Conservation (phyloP, 2,329 filamentous ascomycete species). For the Coniella lustricola region DNA sequence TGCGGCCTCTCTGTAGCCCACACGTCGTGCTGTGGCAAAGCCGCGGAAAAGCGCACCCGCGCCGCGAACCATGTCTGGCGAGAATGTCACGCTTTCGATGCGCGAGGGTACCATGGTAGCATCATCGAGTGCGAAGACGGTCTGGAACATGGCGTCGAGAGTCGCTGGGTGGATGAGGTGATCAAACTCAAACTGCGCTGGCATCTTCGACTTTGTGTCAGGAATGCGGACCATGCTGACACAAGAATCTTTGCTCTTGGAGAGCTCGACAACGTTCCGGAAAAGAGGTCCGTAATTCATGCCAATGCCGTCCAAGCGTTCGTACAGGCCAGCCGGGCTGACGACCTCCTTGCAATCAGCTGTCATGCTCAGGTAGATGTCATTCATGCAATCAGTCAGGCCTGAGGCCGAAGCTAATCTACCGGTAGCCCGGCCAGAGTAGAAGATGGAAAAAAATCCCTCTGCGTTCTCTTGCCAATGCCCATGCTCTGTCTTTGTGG, state of each 20-base stretch:
- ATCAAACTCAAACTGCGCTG: slow-evolving; percentile 43
- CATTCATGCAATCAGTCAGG: slow-evolving; percentile 16
- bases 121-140: slow-evolving; percentile 37
- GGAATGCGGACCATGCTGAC: slow-evolving; percentile 35
- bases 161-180: slow-evolving; percentile 53
- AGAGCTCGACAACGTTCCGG: slow-evolving; percentile 35
- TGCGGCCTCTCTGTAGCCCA: slow-evolving; percentile 30
- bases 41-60: slow-evolving; percentile 32
- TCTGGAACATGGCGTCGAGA: slow-evolving; percentile 50
- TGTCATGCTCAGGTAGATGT: slow-evolving; percentile 21
- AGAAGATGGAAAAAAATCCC: slow-evolving; percentile 24
- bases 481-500: slow-evolving; percentile 35
- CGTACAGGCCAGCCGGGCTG: slow-evolving; percentile 41
- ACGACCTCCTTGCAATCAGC: slow-evolving; percentile 27
- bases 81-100: slow-evolving; percentile 40
- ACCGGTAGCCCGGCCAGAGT: slow-evolving; percentile 6
- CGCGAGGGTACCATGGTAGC: slow-evolving; percentile 43
- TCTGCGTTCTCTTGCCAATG: slow-evolving; percentile 38
- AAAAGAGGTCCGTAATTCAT: slow-evolving; percentile 46
- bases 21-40: slow-evolving; percentile 31
- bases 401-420: slow-evolving; percentile 5
- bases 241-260: slow-evolving; percentile 28
- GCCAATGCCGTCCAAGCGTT: slow-evolving; percentile 41
- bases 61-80: slow-evolving; percentile 28
- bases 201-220: slow-evolving; percentile 47